phyloP scores from a whole-genome alignment of 768 basidiomycete genomes.

The Austroboletus festivus region DNA sequence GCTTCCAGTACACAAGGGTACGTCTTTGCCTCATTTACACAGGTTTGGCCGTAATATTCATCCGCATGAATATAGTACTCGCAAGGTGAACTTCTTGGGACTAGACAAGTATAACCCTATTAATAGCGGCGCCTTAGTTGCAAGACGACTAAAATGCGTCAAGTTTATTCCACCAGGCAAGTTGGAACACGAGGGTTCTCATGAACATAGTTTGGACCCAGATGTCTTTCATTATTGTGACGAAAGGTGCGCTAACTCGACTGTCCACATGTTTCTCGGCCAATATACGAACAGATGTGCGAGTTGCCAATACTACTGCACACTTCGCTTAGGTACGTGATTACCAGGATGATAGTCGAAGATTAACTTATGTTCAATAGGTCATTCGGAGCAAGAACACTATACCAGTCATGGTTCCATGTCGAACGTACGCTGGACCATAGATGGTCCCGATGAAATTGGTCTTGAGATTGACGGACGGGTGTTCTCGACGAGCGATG shows the following conservation, averaged over 20 bases:
- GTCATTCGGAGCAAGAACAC: constrained; percentile 55
- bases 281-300: constrained; percentile 38
- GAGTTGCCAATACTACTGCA: constrained; percentile 58
- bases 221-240: constrained; percentile 53
- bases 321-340: constrained; percentile 44
- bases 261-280: not conserved
- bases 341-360: not conserved
- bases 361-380: constrained; percentile 27
- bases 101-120: too few species aligned
- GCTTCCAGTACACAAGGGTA: constrained; percentile 64
- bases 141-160: constrained; percentile 50
- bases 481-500: constrained; percentile 49
- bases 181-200: constrained; percentile 43
- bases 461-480: constrained; percentile 50
- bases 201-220: constrained; percentile 44
- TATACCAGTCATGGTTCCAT: constrained; percentile 62
- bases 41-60: not conserved
- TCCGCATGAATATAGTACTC: constrained; percentile 40
- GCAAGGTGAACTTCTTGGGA: constrained; percentile 38
- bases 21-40: not conserved
- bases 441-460: constrained; percentile 49
- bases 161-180: constrained; percentile 43
- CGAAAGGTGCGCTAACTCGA: constrained; percentile 32
- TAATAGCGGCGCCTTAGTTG: constrained; percentile 30
- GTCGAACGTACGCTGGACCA: constrained; percentile 52